These are phyloP conservation scores for Blastocystis sp. DNA, from an alignment of 352 stramenopile species.

Conservation along the genomic window DNA sequence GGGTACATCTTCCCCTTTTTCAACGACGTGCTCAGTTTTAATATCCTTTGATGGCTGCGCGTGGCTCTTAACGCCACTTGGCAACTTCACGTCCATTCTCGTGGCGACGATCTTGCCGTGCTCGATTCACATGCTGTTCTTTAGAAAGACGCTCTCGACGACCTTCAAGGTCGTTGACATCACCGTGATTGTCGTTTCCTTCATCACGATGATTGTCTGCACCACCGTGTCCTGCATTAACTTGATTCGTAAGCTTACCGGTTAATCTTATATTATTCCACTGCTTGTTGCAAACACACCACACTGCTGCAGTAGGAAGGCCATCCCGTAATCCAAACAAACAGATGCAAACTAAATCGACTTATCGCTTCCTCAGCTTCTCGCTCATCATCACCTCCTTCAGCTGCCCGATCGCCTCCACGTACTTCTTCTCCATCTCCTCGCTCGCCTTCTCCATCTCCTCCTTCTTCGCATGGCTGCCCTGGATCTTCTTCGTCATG, in stretches of 20 bases:
- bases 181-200: conserved; percentile 2
- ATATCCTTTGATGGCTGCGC: neutral
- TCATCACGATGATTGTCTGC: conserved; percentile 21
- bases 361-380: conserved; percentile 33
- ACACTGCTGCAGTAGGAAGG: neutral
- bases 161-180: neutral
- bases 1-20: conserved; percentile 28
- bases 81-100: conserved; percentile 40
- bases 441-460: neutral
- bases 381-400: conserved; percentile 52
- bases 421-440: conserved; percentile 3
- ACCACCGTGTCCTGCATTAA: neutral
- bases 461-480: conserved; percentile 6
- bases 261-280: neutral
- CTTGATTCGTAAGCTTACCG: neutral
- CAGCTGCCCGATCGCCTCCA: conserved; percentile 24
- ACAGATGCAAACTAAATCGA: neutral
- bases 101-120: conserved; percentile 30
- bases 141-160: conserved; percentile 8
- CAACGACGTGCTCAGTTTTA: conserved; percentile 32
- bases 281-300: neutral
- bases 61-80: neutral
- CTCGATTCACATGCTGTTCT: conserved; percentile 31
- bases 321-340: too few species aligned
- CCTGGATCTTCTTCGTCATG: conserved; percentile 57